Base-by-base conservation (phyloP, 2,329 filamentous ascomycete genomes). In the Fusarium sp. region DNA sequence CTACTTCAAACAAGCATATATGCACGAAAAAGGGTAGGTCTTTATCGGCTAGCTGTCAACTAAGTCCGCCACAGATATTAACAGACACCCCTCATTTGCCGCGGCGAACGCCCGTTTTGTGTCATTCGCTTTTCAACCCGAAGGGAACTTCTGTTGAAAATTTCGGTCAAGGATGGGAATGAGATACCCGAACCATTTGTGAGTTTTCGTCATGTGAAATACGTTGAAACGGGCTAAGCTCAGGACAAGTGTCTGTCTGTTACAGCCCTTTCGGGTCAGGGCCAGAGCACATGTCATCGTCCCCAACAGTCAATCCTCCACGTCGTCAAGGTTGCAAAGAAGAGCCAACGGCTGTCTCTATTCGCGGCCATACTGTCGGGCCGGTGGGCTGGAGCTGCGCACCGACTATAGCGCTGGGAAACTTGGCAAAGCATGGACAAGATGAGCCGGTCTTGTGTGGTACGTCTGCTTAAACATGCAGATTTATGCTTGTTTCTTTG, bases 21-120 rank as follows among this genome's bases (percentile, higher is more conserved):
- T 51, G 44, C 47, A 50, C 60, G 38, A 64, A 63, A 64, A 53
- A 49, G 39, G 44, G 29, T 50, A 54, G 42, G 53, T 49, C 41
- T 64, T 54, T n/a, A 13, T 44, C 58, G 49, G 47, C 54, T 64
- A 63, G 47, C 53, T 63, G 49, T 61, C 60, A 58, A 60, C 57
- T 42, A 58, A 54, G 43, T 32, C 54, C 61, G 52, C 64, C 66
- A 69, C 64, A 58, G 19, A 28, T 22, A 52, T 40, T 60, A 48
- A 32, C 62, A 61, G 51, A 22, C 53, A 39, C 52, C 48, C 44
- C 52, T 58, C 48, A 48, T 46, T 65, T 64, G 67, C 67, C 67
- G 65, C 60, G 67, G 67, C 67, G 60, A 67, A 62, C 46, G 60
- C 62, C 65, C 65, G 64, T 50, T 64, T 67, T 61, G 42, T 60